Conservation (phyloP, 2,329 filamentous ascomycete genomes). For the Talaromyces sp. region DNA sequence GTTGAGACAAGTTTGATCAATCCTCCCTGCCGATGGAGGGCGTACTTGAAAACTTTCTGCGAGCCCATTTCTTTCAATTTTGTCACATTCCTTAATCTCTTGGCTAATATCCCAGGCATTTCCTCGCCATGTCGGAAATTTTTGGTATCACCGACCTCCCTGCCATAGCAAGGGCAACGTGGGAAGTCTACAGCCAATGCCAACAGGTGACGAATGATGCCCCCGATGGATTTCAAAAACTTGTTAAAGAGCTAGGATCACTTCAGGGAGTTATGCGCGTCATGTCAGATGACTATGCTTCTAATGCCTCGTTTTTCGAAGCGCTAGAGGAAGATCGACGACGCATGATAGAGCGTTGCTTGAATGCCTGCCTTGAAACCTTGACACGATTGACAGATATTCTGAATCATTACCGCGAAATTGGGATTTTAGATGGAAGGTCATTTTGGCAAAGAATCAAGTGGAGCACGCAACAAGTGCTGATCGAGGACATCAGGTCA, state of each 20-base stretch:
- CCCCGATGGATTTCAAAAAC: constrained; percentile 32
- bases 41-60: background rate
- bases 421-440: constrained; percentile 25
- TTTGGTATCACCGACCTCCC: constrained; percentile 27
- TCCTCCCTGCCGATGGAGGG: background rate
- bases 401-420: constrained; percentile 23
- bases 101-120: background rate
- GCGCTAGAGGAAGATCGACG: constrained; percentile 26
- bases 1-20: no score
- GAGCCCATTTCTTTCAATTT: no score
- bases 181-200: constrained; percentile 33
- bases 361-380: constrained; percentile 26
- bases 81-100: no score
- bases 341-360: constrained; percentile 26
- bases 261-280: constrained; percentile 29
- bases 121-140: constrained; percentile 23
- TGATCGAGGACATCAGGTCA: constrained; percentile 32
- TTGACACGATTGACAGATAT: constrained; percentile 28
- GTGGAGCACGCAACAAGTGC: constrained; percentile 30
- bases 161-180: constrained; percentile 28
- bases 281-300: constrained; percentile 29
- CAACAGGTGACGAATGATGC: constrained; percentile 28
- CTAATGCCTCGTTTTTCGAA: constrained; percentile 26
- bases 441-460: constrained; percentile 32
- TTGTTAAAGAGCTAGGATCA: constrained; percentile 30